Base-by-base conservation (phyloP, 2,329 filamentous ascomycete species). In the Hypoxylon sp. region DNA sequence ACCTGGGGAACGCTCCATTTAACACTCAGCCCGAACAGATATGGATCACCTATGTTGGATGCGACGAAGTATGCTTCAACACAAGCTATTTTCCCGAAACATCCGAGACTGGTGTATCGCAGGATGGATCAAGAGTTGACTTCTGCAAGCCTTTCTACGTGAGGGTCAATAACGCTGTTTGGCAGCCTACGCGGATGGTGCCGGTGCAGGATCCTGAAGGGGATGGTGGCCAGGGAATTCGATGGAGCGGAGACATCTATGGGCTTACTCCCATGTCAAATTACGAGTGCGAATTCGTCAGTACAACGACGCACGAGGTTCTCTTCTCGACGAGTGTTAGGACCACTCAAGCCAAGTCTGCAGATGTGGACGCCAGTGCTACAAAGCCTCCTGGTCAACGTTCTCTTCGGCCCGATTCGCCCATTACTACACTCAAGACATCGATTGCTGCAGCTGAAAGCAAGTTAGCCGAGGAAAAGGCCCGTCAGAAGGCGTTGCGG, bases 31-130 rank as follows among this genome's bases (percentile, higher is more conserved):
- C 89, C 49, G 87, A 90, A 73, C 89, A 92, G 77, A 90, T 94
- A 76, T 94, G 92, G 91, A 91, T 94, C 75, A 91, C 90, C 67
- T 92, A 93, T 77, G 89, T 95, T 74, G 91, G 91, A 19, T 89
- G 90, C 76, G 91, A 93, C 74, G 91, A 93, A 78, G 88, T 94
- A 70, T 90, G 87, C 80, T 94, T 94, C 80, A 90, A 86, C 79
- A 91, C 90, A 19, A 92, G 89, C 79, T 84, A 87, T 76, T 91
- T 91, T 73, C 81, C 84, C 9, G 80, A 84, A 51, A 78, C 81
- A 53, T 79, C 69, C 74, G 79, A 70, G 69, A 72, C 74, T 72
- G 77, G 80, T 70, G 71, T 76, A 61, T 75, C 79, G 64, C 75
- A 83, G 66, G 77, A 76, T 65, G 71, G 77, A 70, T 79, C 85